These are phyloP conservation scores for Calonectria crousiana DNA, from an alignment of 2,329 filamentous ascomycete species.

Conservation along the genomic window DNA sequence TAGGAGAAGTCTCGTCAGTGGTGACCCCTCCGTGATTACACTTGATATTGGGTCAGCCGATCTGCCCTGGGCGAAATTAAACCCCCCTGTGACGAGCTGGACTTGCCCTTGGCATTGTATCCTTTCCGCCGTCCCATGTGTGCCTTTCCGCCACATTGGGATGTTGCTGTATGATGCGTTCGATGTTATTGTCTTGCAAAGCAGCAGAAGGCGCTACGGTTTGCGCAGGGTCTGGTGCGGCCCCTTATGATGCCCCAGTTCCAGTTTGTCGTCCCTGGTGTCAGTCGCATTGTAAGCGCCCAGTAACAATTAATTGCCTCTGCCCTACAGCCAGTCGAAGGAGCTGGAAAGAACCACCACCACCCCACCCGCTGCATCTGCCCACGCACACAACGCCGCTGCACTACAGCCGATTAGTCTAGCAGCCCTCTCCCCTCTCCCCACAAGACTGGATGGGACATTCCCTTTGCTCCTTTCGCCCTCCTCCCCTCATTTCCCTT, in stretches of 20 bases:
- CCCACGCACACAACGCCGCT: slow-evolving; percentile 14
- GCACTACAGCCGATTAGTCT: slow-evolving; percentile 21
- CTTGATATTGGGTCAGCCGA: slow-evolving; percentile 9
- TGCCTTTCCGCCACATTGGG: not conserved
- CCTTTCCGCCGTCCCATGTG: slow-evolving; percentile 2
- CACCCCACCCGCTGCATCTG: slow-evolving; percentile 6
- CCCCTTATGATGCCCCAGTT: not conserved
- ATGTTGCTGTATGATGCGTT: not conserved
- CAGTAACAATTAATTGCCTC: slow-evolving; percentile 14
- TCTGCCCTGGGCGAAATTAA: not conserved
- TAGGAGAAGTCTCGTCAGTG: not conserved
- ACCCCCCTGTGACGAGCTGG: not conserved
- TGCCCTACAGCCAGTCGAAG: slow-evolving; percentile 19
- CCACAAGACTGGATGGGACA: slow-evolving; percentile 20
- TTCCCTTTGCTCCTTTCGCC: slow-evolving; percentile 22
- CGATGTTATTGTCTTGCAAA: not conserved
- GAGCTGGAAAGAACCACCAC: slow-evolving; percentile 19
- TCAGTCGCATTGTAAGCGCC: slow-evolving; percentile 9
- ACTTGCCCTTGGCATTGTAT: not conserved
- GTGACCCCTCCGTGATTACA: not conserved
- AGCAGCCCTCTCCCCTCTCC: slow-evolving; percentile 22
- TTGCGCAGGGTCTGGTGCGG: slow-evolving; percentile 1
- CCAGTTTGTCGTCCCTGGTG: not conserved
- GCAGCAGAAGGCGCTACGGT: not conserved
- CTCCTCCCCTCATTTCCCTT: slow-evolving; percentile 42